Evolutionary conservation across 2,329 filamentous ascomycete genomes (phyloP).

Genomic region (Cercospora nicotianae): DNA sequence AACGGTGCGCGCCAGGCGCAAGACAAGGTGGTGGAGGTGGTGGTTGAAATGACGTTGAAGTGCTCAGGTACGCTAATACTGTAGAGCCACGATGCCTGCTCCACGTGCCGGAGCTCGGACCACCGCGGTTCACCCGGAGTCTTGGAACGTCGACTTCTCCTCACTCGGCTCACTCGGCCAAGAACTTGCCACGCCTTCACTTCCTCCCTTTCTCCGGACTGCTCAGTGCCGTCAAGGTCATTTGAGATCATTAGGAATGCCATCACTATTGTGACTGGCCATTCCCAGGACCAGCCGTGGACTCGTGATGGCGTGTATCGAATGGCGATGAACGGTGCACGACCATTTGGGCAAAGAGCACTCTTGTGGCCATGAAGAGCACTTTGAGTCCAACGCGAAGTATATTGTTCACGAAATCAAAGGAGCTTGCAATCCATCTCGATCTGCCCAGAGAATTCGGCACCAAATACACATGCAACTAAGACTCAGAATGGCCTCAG

Average conservation of each 20-base stretch:
- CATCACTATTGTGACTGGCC: too few relatives aligned
- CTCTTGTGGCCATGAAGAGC: too few relatives aligned
- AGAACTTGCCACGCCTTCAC: background rate
- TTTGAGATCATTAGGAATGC: background rate
- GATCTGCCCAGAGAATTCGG: too few relatives aligned
- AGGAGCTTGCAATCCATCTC: too few relatives aligned
- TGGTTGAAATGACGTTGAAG: conserved; percentile 2
- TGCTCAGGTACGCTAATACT: background rate
- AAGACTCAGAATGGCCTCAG: background rate
- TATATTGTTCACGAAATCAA: too few relatives aligned
- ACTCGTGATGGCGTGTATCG: too few relatives aligned
- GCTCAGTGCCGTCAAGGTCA: background rate
- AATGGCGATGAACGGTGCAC: too few relatives aligned
- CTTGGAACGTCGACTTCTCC: background rate
- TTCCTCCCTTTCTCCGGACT: background rate
- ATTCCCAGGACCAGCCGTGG: too few relatives aligned
- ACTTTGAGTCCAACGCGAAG: too few relatives aligned
- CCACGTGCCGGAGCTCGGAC: background rate
- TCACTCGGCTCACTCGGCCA: background rate
- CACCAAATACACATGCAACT: too few relatives aligned
- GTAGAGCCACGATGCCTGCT: background rate
- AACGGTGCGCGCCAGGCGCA: conserved; percentile 22
- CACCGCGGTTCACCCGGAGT: background rate
- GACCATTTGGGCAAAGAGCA: too few relatives aligned
- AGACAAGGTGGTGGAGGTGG: background rate